phyloP scores from a whole-genome alignment of 768 basidiomycete genomes.

The Pleurotus sapidus region DNA sequence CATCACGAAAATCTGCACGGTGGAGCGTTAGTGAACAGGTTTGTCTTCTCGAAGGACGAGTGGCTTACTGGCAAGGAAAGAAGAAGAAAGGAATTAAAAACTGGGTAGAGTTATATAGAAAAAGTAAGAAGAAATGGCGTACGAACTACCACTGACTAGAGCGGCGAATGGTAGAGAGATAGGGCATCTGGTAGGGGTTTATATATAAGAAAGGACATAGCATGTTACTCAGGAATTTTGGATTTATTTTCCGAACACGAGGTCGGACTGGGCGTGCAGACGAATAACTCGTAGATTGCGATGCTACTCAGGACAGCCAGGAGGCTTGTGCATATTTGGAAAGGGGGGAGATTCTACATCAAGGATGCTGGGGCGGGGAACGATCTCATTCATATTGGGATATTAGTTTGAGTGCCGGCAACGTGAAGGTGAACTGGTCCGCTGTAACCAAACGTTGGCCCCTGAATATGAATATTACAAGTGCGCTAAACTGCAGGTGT shows the following conservation, averaged over 20 bases:
- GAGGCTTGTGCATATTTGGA: neutral
- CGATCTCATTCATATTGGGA: conserved; percentile 6
- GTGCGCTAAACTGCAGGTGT: neutral
- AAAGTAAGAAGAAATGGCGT: conserved; percentile 11
- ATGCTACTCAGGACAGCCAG: neutral
- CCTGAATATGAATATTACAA: neutral
- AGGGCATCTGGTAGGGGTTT: neutral
- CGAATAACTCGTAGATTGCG: neutral
- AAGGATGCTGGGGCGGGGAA: conserved; percentile 4
- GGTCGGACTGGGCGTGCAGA: neutral
- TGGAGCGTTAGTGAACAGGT: neutral
- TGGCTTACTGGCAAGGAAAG: neutral
- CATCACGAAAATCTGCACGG: conserved; percentile 37
- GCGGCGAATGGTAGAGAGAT: conserved; percentile 15
- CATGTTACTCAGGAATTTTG: conserved; percentile 5
- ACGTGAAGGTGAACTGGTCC: neutral
- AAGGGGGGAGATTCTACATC: neutral
- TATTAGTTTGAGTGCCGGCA: conserved; percentile 3
- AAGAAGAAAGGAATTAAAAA: conserved; percentile 4
- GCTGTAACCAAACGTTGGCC: neutral
- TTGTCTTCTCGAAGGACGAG: neutral
- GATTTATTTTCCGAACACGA: conserved; percentile 9
- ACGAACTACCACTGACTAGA: conserved; percentile 15
- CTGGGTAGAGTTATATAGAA: conserved; percentile 14
- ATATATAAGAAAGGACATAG: conserved; percentile 13